Percentiles rank a stretch among this genome's conserved stretches.
phyloP scores from a whole-genome alignment of 108 stramenopile genomes.

The Stephanodiscus triporus region DNA sequence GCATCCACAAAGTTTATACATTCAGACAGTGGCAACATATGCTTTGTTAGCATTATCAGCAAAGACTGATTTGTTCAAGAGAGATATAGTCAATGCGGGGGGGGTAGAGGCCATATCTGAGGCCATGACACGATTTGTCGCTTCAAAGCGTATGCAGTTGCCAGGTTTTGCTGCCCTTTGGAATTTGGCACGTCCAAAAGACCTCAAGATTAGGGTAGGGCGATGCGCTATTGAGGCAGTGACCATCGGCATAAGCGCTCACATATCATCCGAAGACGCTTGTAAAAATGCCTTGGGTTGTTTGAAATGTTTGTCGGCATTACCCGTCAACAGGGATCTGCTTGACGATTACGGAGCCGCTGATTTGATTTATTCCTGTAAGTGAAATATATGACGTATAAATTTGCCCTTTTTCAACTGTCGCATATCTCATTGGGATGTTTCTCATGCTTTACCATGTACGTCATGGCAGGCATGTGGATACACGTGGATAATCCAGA shows the following conservation, averaged over 20 bases:
- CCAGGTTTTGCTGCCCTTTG: conserved; percentile 27
- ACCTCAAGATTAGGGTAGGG: conserved; percentile 31
- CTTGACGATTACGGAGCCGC: conserved; percentile 27
- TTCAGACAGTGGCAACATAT: conserved; percentile 10
- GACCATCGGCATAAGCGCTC: conserved; percentile 28
- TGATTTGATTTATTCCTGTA: conserved; percentile 31
- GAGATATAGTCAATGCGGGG: neutral
- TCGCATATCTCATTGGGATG: neutral
- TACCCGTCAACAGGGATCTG: conserved; percentile 10
- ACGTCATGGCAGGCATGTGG: conserved; percentile 19
- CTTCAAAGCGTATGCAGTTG: conserved; percentile 5
- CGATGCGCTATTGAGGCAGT: conserved; percentile 20
- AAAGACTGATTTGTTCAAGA: neutral
- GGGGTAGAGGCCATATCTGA: conserved; percentile 9
- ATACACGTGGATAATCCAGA: conserved; percentile 22
- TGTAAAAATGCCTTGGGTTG: conserved; percentile 29
- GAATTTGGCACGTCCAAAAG: conserved; percentile 12
- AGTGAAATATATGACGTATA: neutral
- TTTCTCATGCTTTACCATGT: neutral
- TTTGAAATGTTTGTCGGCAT: conserved; percentile 24
- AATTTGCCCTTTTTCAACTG: neutral
- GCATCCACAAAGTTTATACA: conserved; percentile 3
- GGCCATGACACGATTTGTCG: conserved; percentile 15
- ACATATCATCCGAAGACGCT: conserved; percentile 16
- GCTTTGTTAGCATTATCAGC: conserved; percentile 3